Conservation (phyloP, 2,329 filamentous ascomycete genomes). For the Daldinia eschscholtzii region DNA sequence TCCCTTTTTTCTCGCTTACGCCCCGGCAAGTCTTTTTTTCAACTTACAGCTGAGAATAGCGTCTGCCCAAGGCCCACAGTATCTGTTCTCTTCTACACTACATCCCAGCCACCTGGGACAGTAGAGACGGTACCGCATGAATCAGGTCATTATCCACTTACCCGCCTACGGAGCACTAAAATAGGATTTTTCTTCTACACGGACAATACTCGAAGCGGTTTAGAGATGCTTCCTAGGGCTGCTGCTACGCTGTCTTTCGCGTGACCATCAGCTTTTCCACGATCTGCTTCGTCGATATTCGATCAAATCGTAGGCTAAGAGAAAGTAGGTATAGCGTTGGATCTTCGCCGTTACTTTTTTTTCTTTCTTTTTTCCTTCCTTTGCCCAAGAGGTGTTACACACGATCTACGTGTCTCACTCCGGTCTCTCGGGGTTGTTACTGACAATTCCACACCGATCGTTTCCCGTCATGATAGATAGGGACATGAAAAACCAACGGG, state of each 20-base stretch:
- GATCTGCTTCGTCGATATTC: conserved; percentile 16
- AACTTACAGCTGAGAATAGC: conserved; percentile 26
- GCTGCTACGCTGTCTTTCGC: conserved; percentile 18
- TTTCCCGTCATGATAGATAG: conserved; percentile 16
- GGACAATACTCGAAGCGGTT: conserved; percentile 31
- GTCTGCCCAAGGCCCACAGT: conserved; percentile 23
- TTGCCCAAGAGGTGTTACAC: conserved; percentile 1
- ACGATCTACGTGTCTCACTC: conserved; percentile 12
- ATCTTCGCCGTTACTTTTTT: neutral
- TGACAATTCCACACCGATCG: conserved; percentile 15
- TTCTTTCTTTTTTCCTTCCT: neutral
- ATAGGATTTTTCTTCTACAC: conserved; percentile 22
- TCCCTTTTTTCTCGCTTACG: conserved; percentile 16
- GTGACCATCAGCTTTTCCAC: conserved; percentile 17
- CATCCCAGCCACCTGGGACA: conserved; percentile 22
- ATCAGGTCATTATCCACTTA: conserved; percentile 39
- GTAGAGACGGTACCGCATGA: conserved; percentile 18
- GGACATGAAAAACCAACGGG: conserved; percentile 11
- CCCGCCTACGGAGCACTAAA: conserved; percentile 30
- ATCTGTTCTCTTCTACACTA: conserved; percentile 13
- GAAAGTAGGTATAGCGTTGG: conserved; percentile 1
- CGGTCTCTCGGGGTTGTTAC: conserved; percentile 9
- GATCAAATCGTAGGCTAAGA: conserved; percentile 12
- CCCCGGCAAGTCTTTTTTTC: conserved; percentile 9
- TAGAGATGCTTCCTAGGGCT: conserved; percentile 22